Conservation (phyloP, 345 rosid genomes). For the Melaleuca alternifolia region DNA sequence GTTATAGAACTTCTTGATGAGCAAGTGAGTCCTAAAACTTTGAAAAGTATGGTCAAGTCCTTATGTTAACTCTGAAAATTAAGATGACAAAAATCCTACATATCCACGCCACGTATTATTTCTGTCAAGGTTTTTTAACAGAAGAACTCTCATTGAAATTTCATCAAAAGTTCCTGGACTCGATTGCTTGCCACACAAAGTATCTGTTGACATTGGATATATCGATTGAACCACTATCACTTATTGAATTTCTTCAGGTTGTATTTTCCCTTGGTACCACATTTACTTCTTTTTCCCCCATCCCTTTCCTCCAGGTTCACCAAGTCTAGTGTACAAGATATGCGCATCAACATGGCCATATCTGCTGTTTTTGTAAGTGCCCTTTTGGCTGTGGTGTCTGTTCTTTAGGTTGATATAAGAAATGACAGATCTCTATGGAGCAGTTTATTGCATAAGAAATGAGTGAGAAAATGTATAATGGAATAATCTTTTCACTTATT, state of each 20-base stretch:
- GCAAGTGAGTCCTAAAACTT: not conserved
- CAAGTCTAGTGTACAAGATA: constrained; percentile 51
- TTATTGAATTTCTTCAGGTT: not conserved
- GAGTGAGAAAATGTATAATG: not conserved
- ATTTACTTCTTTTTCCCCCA: not conserved
- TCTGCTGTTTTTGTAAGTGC: constrained; percentile 84
- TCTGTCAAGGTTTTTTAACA: not conserved
- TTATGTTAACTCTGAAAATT: not conserved
- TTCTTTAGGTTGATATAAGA: not conserved
- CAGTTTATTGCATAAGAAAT: not conserved
- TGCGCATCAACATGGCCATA: constrained; percentile 78
- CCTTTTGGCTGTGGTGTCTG: not conserved
- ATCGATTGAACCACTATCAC: not conserved
- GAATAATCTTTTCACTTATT: not conserved
- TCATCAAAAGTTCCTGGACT: not conserved
- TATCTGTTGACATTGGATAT: not conserved
- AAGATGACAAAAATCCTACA: not conserved
- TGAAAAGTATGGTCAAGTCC: not conserved
- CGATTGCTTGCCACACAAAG: not conserved
- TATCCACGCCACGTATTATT: not conserved
- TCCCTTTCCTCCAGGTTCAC: constrained; percentile 41
- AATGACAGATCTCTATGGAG: not conserved
- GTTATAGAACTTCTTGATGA: not conserved
- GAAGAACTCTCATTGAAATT: not conserved
- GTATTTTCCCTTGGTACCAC: not conserved